phyloP scores from a whole-genome alignment of 148 eudicot species.

The Camellia japonica region DNA sequence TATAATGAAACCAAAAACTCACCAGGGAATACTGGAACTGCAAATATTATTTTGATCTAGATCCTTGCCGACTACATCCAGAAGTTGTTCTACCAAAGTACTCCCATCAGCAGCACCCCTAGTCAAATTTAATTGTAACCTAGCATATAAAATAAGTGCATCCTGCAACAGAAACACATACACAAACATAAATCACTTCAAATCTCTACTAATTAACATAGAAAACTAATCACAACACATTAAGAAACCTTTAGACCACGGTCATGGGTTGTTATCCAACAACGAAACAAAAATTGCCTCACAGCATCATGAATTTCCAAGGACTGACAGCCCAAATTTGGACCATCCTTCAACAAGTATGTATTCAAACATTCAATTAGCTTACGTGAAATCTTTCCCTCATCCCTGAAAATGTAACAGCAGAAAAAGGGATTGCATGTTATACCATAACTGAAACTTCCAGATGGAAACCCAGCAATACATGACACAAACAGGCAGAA shows the following conservation, averaged over 20 bases:
- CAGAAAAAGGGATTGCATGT: constrained; percentile 2
- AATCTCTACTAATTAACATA: constrained; percentile 3
- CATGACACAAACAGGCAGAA: constrained; percentile 6
- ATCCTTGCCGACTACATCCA: constrained; percentile 72
- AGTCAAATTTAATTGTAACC: constrained; percentile 71
- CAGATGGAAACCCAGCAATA: constrained; percentile 12
- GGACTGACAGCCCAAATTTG: constrained; percentile 72
- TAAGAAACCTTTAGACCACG: constrained; percentile 62
- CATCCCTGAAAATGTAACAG: constrained; percentile 53
- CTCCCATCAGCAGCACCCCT: constrained; percentile 64
- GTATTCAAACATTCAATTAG: constrained; percentile 78
- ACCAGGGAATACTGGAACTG: constrained; percentile 48
- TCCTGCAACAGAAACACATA: constrained; percentile 44
- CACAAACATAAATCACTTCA: not conserved
- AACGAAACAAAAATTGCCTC: constrained; percentile 62
- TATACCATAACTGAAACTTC: not conserved
- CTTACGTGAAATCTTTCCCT: constrained; percentile 75
- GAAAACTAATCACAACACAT: not conserved
- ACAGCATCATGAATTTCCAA: constrained; percentile 78
- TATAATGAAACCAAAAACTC: constrained; percentile 10
- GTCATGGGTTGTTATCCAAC: constrained; percentile 72
- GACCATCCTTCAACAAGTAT: constrained; percentile 83
- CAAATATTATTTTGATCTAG: constrained; percentile 66
- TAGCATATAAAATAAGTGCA: constrained; percentile 66
- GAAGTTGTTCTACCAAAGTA: constrained; percentile 71